A percentile compares a stretch with the other conserved stretches of the same genome.
Evolutionary conservation across 306 rosid species (phyloP).

Genomic region (Acacia crassicarpa): DNA sequence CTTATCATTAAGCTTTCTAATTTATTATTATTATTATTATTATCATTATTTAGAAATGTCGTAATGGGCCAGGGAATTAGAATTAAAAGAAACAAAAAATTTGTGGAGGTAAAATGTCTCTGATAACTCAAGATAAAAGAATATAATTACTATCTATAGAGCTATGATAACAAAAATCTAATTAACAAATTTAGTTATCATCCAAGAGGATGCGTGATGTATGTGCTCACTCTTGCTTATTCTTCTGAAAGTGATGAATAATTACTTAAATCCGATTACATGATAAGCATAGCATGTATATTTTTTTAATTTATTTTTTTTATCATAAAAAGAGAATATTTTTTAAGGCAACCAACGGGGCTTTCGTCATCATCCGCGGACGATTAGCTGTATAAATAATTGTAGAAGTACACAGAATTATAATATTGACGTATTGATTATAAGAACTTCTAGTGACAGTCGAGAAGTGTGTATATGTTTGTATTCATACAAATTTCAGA

Average conservation of each 20-base stretch:
- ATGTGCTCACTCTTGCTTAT: no score
- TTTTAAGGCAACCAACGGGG: background rate
- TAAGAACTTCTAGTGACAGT: background rate
- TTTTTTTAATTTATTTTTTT: no score
- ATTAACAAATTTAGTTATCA: background rate
- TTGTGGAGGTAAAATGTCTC: no score
- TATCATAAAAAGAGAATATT: background rate
- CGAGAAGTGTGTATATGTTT: background rate
- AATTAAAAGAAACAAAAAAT: no score
- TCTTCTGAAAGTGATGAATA: no score
- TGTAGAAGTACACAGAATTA: background rate
- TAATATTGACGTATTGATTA: background rate
- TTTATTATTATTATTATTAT: no score
- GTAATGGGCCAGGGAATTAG: no score
- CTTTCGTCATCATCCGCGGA: background rate
- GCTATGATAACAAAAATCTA: background rate
- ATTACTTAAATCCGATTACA: no score
- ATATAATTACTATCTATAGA: no score
- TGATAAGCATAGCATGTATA: no score
- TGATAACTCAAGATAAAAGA: background rate
- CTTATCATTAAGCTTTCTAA: no score
- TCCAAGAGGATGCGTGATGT: background rate
- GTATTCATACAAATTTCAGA: slow-evolving; percentile 4
- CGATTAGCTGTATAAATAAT: background rate
- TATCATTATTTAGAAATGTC: no score